These are phyloP conservation scores for Russula sp. DNA, from an alignment of 768 basidiomycete genomes.

Conservation along the genomic window DNA sequence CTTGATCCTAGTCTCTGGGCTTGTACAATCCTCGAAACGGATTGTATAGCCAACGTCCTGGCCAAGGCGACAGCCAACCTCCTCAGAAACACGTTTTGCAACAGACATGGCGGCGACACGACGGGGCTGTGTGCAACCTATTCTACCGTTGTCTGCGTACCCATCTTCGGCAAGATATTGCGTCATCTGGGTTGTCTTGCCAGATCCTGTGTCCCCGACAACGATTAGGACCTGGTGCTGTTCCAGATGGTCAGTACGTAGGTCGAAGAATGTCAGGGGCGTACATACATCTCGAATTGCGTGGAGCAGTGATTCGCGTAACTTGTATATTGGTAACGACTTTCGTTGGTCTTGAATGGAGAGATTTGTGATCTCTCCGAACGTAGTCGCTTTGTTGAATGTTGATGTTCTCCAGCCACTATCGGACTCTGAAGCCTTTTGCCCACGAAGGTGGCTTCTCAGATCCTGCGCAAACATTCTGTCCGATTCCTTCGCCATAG, in stretches of 20 bases:
- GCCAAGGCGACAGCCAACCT: slow-evolving; percentile 94
- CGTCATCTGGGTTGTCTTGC: slow-evolving; percentile 99
- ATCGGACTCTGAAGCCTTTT: slow-evolving; percentile 74
- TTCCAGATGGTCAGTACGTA: slow-evolving; percentile 22
- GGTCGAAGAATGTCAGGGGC: neutral
- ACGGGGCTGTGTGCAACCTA: slow-evolving; percentile 97
- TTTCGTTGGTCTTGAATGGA: slow-evolving; percentile 93
- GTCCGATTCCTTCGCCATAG: slow-evolving; percentile 86
- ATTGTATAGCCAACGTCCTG: slow-evolving; percentile 98
- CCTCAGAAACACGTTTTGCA: slow-evolving; percentile 96
- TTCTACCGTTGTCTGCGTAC: slow-evolving; percentile 80
- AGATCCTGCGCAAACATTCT: slow-evolving; percentile 91
- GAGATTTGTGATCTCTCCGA: slow-evolving; percentile 83
- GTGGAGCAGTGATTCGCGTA: slow-evolving; percentile 80
- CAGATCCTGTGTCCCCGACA: slow-evolving; percentile 97
- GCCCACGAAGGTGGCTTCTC: slow-evolving; percentile 71
- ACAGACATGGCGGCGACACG: slow-evolving; percentile 99
- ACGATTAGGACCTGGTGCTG: slow-evolving; percentile 97
- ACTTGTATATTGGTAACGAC: slow-evolving; percentile 90
- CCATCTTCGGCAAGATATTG: slow-evolving; percentile 97
- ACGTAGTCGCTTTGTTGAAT: slow-evolving; percentile 94
- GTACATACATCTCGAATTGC: slow-evolving; percentile 81
- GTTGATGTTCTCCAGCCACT: slow-evolving; percentile 81
- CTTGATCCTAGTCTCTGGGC: slow-evolving; percentile 98
- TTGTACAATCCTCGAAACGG: slow-evolving; percentile 98